Base-by-base conservation (phyloP, 257 asterid species). In the Anisodus tanguticus region DNA sequence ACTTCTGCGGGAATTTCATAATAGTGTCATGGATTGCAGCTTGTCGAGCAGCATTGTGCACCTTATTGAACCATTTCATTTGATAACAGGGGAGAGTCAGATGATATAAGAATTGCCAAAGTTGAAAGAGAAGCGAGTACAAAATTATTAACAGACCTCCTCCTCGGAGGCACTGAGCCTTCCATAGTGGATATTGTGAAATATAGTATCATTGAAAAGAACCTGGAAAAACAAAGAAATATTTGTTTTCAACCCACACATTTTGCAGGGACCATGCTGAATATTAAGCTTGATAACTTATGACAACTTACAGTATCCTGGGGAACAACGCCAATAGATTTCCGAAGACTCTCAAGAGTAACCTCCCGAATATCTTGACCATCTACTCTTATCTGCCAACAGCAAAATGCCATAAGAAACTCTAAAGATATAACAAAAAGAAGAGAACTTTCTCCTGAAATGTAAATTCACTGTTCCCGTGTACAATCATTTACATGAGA, bases 21-120 rank as follows among this genome's bases (percentile, higher is more conserved):
- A 97, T 93, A 60, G 99, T 94, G 82, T 95, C 96, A 83, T 97
- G 99, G 88, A 97, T 97, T 15, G 98, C 91, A 47, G 99, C 99
- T 84, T 86, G 90, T 60, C 95, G 95, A 88, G 99, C 98, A n/a
- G 99, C 99, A 84, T 89, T 94, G 85, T 93, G 89, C 85, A 97
- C 98, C 99, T 96, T 83, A 81, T 19, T 55, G 82, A 76, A 72
- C 53, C 90, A 87, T 85, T 68, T 39, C 51, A 88, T 53, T 39
- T 43, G 53, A 79, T 84, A 81, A 79, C 54, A 70, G 84, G 82
- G 76, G 59, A 79, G 71, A 79, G 35, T 62, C 12, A 84, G 76
- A 39, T 35, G 37, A 58, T 37, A 60, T n/a, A 8, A 39, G 70
- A 60, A 87, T 63, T 15, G 19, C 58, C 53, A 84, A 59, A 63